These are phyloP conservation scores for Tephrocybe rancida DNA, from an alignment of 768 basidiomycete genomes.

Conservation along the genomic window DNA sequence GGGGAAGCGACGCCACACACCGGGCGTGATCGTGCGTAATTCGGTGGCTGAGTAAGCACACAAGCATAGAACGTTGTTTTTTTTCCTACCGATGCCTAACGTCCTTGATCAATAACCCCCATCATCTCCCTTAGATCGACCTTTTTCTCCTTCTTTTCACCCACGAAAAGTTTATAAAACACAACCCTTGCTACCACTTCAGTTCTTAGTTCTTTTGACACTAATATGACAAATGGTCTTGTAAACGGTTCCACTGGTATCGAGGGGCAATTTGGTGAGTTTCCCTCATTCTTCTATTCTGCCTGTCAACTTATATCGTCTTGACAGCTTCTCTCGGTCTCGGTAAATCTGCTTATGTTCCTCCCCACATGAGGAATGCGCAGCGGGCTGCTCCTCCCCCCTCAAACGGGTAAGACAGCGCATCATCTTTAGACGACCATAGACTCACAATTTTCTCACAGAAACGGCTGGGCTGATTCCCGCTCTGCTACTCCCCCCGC, in stretches of 20 bases:
- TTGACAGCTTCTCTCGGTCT: constrained; percentile 84
- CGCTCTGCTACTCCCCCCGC: constrained; percentile 65
- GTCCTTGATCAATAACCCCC: constrained; percentile 28
- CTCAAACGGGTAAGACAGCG: constrained; percentile 53
- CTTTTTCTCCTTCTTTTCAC: constrained; percentile 22
- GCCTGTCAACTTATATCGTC: constrained; percentile 12
- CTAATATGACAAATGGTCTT: constrained; percentile 91
- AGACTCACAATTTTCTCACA: constrained; percentile 15
- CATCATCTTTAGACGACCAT: constrained; percentile 4
- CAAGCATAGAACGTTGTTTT: constrained; percentile 6
- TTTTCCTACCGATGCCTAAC: constrained; percentile 19
- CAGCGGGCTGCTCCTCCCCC: constrained; percentile 82
- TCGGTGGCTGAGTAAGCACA: constrained; percentile 22
- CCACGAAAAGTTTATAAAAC: constrained; percentile 26
- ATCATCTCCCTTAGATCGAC: constrained; percentile 27
- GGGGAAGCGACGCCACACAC: constrained; percentile 12
- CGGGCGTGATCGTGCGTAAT: constrained; percentile 23
- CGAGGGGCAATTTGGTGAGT: constrained; percentile 74
- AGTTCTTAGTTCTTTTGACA: constrained; percentile 27
- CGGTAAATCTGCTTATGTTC: constrained; percentile 83
- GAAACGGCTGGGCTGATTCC: constrained; percentile 78
- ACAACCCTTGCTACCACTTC: constrained; percentile 22
- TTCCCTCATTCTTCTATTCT: constrained; percentile 12
- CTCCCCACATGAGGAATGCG: constrained; percentile 83
- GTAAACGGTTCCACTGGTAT: constrained; percentile 76